Base-by-base conservation (phyloP, 352 stramenopile species). In the Phytophthora hibernalis region DNA sequence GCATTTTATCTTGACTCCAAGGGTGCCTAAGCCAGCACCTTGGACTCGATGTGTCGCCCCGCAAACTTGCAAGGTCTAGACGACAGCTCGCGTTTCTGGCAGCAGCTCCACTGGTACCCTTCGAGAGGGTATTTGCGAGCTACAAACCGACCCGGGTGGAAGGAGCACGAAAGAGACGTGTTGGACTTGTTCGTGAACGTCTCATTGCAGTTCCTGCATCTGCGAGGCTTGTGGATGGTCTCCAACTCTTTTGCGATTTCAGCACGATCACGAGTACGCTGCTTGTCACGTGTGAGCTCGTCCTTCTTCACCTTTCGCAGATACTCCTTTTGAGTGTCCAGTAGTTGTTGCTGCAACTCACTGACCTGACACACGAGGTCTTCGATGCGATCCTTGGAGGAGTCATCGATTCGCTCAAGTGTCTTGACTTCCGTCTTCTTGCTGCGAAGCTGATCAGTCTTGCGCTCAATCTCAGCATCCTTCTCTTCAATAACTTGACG, bases 391-490 rank as follows among this genome's bases (percentile, higher is more conserved):
- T 92, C 82, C 52, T 89, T 90, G 33, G 82, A 92, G 26, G 84
- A 89, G 49, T 85, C 80, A 54, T 94, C 83, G 59, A 91, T 89
- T 28, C 87, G 84, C 26, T 82, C 65, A 3, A 93, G 70, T 35
- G 82, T 91, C 68, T 91, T 91, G 60, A 93, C 82, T 54, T 93
- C 85, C 1, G 83, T 91, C 64, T 91, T 92, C 63, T 93, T 92
- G 68, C 52, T 82, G 13, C 82, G 79, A 22, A 90, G 77, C 59
- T 86, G 79, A 40, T 85, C 82, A 18, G 82, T 77, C 56, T 91
- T 90, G 53, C 75, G 81, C 44, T 86, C 70, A 16, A 91, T 61
- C 49, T 90, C 79, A 10, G 75, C 59, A 15, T 90, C 83, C 50
- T 91, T 90, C 31, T 91, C 81, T 20, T 70, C 58, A 18, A 87